Evolutionary conservation across 2,329 filamentous ascomycete genomes (phyloP).

Genomic region (Fusarium sp.): DNA sequence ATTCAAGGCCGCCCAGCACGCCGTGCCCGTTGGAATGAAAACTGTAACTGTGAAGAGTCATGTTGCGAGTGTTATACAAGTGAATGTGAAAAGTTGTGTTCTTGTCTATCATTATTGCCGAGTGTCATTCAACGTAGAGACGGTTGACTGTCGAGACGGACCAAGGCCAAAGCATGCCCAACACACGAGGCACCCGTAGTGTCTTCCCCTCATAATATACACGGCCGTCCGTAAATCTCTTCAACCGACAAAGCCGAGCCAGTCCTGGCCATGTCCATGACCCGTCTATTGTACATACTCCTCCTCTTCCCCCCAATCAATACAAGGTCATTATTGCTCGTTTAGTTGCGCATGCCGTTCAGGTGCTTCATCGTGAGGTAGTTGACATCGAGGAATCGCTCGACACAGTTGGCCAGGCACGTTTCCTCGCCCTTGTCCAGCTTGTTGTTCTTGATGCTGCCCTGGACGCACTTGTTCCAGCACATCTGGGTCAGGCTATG

Average conservation of each 20-base stretch:
- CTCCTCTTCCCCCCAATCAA: not conserved
- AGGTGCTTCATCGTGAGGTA: constrained; percentile 87
- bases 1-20: constrained; percentile 47
- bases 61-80: not conserved
- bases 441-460: constrained; percentile 75
- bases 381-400: constrained; percentile 92
- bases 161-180: not conserved
- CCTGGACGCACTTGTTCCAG: constrained; percentile 93
- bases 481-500: constrained; percentile 77
- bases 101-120: not conserved
- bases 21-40: constrained; percentile 8
- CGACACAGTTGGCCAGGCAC: constrained; percentile 93
- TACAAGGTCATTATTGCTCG: not conserved
- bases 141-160: not conserved
- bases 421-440: constrained; percentile 83
- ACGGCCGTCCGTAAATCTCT: constrained; percentile 13
- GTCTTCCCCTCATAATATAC: constrained; percentile 21
- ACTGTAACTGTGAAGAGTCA: not conserved
- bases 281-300: constrained; percentile 32
- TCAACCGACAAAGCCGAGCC: not conserved
- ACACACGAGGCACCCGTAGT: not conserved
- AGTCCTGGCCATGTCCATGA: not conserved
- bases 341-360: constrained; percentile 65
- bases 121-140: not conserved
- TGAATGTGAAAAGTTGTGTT: not conserved